phyloP scores from a whole-genome alignment of 2,329 filamentous ascomycete species.

The Colletotrichum chlorophyti region DNA sequence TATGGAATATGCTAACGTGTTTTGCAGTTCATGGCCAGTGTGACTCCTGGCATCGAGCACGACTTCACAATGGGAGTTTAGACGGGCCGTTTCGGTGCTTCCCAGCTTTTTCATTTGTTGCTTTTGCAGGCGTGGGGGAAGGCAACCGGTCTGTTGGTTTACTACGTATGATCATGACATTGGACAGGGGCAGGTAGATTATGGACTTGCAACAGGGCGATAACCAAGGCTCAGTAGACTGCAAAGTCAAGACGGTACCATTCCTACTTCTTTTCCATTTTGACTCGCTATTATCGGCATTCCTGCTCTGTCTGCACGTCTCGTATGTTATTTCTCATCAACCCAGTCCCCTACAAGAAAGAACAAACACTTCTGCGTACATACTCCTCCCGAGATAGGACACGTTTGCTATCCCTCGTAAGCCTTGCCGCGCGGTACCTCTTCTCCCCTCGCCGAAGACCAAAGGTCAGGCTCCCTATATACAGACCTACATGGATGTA shows the following conservation, averaged over 20 bases:
- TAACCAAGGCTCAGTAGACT: constrained; percentile 18
- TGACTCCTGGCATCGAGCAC: constrained; percentile 96
- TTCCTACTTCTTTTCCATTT: background rate
- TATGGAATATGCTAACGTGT: constrained; percentile 33
- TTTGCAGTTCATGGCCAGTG: constrained; percentile 79
- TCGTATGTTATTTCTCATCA: no score
- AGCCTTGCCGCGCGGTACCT: no score
- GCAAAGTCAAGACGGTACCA: constrained; percentile 10
- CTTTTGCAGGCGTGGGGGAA: background rate
- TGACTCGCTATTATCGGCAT: no score
- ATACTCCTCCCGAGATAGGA: no score
- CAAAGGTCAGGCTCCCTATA: no score
- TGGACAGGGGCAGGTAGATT: constrained; percentile 19
- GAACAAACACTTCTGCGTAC: no score
- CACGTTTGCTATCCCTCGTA: no score
- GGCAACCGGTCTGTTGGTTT: background rate
- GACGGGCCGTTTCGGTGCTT: constrained; percentile 30
- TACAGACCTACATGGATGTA: no score
- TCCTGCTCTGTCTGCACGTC: no score
- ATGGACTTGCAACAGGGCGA: constrained; percentile 3
- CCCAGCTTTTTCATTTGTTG: background rate
- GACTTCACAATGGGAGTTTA: constrained; percentile 97
- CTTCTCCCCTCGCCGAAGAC: no score
- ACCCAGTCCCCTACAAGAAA: no score
- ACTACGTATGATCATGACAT: background rate